These are phyloP conservation scores for Wallacemonas sp. DNA, from an alignment of 208 protist species.

Conservation along the genomic window DNA sequence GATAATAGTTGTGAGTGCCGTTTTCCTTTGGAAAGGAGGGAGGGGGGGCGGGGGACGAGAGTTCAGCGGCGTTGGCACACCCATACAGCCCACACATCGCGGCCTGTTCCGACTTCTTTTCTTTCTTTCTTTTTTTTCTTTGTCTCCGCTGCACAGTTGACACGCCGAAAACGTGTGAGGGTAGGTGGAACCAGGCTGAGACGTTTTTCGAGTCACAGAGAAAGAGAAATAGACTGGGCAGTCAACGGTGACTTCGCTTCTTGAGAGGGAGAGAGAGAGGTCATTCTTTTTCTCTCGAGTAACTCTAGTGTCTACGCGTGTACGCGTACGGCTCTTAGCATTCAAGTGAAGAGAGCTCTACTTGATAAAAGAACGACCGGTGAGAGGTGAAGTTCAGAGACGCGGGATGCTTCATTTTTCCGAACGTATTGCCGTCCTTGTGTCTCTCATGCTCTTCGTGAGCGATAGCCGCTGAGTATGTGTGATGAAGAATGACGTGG, in stretches of 20 bases:
- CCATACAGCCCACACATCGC: too few relatives aligned
- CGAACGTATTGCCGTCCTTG: neutral
- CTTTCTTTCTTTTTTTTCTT: constrained; percentile 7
- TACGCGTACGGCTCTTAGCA: neutral
- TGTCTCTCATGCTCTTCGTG: neutral
- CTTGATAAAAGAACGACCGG: neutral
- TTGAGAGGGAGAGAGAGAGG: too few relatives aligned
- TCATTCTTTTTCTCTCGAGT: too few relatives aligned
- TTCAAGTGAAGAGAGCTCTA: neutral
- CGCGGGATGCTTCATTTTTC: neutral
- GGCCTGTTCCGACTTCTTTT: too few relatives aligned
- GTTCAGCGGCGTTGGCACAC: too few relatives aligned
- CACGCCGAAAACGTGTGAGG: neutral
- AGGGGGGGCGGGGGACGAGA: too few relatives aligned
- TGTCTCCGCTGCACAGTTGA: neutral
- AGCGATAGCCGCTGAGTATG: neutral
- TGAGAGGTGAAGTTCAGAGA: neutral
- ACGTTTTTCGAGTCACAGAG: too few relatives aligned
- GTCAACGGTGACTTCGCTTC: too few relatives aligned
- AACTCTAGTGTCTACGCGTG: neutral
- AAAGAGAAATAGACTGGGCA: too few relatives aligned
- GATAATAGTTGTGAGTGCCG: too few relatives aligned
- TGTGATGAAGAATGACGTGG: neutral
- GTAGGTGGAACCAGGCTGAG: neutral
- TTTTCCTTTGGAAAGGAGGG: too few relatives aligned